A percentile compares a stretch with the other conserved stretches of the same genome.
Evolutionary conservation across 345 rosid genomes (phyloP).

Genomic region (Gossypium raimondii): DNA sequence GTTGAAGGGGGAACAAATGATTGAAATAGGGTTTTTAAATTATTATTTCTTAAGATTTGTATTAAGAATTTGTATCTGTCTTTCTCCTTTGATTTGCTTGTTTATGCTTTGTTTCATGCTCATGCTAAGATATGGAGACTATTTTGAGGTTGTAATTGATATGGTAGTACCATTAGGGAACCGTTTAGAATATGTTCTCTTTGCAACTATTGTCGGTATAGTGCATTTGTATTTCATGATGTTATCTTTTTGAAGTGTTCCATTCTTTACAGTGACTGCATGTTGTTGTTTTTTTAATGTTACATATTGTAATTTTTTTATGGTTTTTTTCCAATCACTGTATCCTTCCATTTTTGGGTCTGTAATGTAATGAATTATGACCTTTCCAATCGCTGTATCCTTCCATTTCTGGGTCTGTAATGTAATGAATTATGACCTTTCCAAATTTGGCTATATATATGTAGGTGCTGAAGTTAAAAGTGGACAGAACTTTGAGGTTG

Average conservation of each 20-base stretch:
- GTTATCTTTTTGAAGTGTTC: neutral
- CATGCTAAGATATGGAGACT: too few relatives aligned
- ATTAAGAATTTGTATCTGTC: neutral
- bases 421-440: neutral
- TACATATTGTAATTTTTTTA: neutral
- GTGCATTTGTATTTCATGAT: neutral
- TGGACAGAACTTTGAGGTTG: constrained; percentile 33
- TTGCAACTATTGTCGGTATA: neutral
- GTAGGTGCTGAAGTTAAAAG: constrained; percentile 66
- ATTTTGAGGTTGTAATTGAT: neutral
- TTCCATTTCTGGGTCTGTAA: too few relatives aligned
- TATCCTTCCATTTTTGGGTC: neutral
- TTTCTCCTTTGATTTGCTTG: neutral
- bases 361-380: neutral
- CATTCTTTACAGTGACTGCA: neutral
- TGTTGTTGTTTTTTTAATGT: neutral
- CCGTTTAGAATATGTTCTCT: neutral
- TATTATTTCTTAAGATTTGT: neutral
- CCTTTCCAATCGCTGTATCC: too few relatives aligned
- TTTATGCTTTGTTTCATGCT: too few relatives aligned
- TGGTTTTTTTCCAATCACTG: neutral
- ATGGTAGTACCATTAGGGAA: neutral
- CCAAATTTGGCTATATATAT: neutral
- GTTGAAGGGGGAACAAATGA: neutral
- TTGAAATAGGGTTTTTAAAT: neutral